Base-by-base conservation (phyloP, 257 asterid species). In the Penstemon newberryi region DNA sequence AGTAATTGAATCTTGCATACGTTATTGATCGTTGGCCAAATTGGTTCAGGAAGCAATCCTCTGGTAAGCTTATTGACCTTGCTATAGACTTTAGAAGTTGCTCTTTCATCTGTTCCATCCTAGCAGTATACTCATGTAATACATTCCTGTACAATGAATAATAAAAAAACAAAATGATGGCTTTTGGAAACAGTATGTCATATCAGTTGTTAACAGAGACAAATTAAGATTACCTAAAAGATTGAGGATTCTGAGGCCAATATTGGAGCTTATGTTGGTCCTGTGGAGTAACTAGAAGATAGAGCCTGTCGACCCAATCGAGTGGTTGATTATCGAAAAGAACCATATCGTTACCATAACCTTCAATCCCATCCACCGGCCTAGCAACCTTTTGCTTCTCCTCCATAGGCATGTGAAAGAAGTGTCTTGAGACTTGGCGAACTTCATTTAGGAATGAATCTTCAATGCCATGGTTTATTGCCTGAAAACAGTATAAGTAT, bases 241-340 rank as follows among this genome's bases (percentile, higher is more conserved):
- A 62, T 46, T 25, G 10, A 36, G 92, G 92, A 62, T 71, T 82
- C 75, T 78, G 56, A 42, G 96, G 95, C 91, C 89, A 89, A 56
- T 57, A 73, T 19, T 84, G 11, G 70, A 73, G 81, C 57, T 73
- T 81, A 3, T 61, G 79, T 13, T 15, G 66, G 45, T 79, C 78
- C 60, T 77, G 65, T 0, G 95, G 95, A 62, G 67, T 65, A 7
- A 87, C 86, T 11, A 51, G 41, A 9, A 90, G 91, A 74, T 76
- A 81, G 57, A 87, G 5, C 41, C 96, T 51, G 73, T 90, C 93
- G 4, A 46, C 82, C 96, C 96, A 87, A 67, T 89, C 96, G 52
- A 87, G 72, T 25, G 84, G 44, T 56, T 87, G 95, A 51, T 80
- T 75, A 63, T 84, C 87, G 1, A 69, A 85, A 3, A 78, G 78